phyloP scores from a whole-genome alignment of 148 eudicot genomes.

The Gaultheria prostrata region DNA sequence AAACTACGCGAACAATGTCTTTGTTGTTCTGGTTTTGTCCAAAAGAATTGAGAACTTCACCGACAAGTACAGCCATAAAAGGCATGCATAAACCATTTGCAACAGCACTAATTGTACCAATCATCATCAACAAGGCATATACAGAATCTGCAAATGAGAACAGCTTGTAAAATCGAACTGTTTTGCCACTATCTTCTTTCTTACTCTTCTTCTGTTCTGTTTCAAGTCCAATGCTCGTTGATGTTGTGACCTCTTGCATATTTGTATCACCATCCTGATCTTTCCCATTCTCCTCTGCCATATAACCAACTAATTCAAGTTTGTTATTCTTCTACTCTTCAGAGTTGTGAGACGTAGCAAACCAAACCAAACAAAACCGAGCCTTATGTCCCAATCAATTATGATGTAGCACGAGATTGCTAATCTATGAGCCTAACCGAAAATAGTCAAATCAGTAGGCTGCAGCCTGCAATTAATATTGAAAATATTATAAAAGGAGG shows the following conservation, averaged over 20 bases:
- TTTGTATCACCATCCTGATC: neutral
- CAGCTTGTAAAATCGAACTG: constrained; percentile 44
- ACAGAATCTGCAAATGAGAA: constrained; percentile 42
- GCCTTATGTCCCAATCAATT: no score
- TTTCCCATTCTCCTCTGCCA: constrained; percentile 2
- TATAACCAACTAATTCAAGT: neutral
- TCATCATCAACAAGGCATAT: constrained; percentile 32
- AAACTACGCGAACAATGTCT: neutral
- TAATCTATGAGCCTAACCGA: no score
- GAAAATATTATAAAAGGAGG: no score
- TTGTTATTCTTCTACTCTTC: no score
- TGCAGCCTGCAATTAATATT: no score
- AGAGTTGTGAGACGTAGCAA: no score
- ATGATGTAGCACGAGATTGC: no score
- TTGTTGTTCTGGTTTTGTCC: constrained; percentile 29
- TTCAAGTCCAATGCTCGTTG: constrained; percentile 12
- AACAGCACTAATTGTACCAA: constrained; percentile 41
- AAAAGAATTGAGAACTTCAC: constrained; percentile 36
- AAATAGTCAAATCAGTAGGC: no score
- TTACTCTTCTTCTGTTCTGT: neutral
- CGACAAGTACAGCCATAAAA: constrained; percentile 38
- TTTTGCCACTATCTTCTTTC: constrained; percentile 15
- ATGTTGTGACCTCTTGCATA: neutral
- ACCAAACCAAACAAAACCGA: no score
- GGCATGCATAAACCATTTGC: constrained; percentile 42